Base-by-base conservation (phyloP, 352 stramenopile genomes). In the Phytophthora pisi region DNA sequence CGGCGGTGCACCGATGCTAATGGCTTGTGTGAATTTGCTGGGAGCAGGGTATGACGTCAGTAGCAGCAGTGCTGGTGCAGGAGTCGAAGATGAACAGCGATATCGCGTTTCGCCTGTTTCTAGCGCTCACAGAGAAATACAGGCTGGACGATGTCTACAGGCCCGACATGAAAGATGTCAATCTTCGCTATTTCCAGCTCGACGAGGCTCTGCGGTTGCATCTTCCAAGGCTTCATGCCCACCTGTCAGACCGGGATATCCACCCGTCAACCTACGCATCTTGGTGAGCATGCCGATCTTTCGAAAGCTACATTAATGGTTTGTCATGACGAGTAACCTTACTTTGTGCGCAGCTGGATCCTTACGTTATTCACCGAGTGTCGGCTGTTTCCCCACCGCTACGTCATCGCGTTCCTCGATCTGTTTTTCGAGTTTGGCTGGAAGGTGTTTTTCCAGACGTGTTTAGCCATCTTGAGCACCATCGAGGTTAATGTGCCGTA, bases 311-410 rank as follows among this genome's bases (percentile, higher is more conserved):
- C 18, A 20, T 20, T 20, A 20, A 5, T 36, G 26, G 7, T n/a
- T 66, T 57, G 34, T 13, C 15, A 46, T 42, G 9, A n/a, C 4
- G 57, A 34, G 42, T 61, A 34, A 65, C 43, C 2, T 50, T 31
- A 3, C 52, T 26, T 45, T 5, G 7, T 57, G 16, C 47, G 24
- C 43, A 86, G 78, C 53, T 86, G 78, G 78, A 81, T 86, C 28
- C 43, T 86, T 51, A 86, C 75, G 18, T 59, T 84, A n/a, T 86
- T 86, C 47, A 84, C 78, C 38, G 75, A 86, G 50, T 80, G 73
- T 15, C 73, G 75, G 16, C 49, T 86, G 47, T 65, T 86, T 6
- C 70, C 72, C 2, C 70, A 82, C 36, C 61, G 67, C 16, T 79
- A 69, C 57, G 73, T 81, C 7, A 57, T 86, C 47, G 54, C 51